Base-by-base conservation (phyloP, 441 rosid genomes). In the Adansonia grandidieri region DNA sequence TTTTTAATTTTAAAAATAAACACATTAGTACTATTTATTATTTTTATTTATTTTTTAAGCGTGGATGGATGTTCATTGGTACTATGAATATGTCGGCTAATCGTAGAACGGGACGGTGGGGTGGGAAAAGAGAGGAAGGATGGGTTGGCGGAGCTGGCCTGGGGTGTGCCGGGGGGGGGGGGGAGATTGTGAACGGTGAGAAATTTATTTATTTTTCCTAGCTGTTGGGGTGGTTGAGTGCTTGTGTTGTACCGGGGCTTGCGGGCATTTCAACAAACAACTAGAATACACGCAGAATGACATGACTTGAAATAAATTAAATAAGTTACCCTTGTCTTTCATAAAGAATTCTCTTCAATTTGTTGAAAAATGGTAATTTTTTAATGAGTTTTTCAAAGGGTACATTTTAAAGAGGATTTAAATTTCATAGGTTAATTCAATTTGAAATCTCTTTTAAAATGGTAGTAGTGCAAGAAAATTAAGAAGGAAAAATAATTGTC, bases 71-170 rank as follows among this genome's bases (percentile, higher is more conserved):
- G 2, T 58, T 77, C 75, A 45, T 77, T 69, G 75, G 50, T 69
- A 69, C 37, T 69, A 13, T 69, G 75, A 77, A 22, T 69, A 47
- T 69, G 80, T 77, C 70, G 80, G 74, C 75, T 58, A 50, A 69
- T 28, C 51, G 50, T 60, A 72, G 19, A 4, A 56, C 80, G 75
- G 80, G 70, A 69, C 69, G 66, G 75, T 48, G 74, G 65, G 44
- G 67, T 56, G 66, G 73, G 74, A 42, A 62, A 17, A n/a, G 78
- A 20, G 15, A 1, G 65, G 63, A 7, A n/a, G 3, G 11, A 9
- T 17, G 14, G 7, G 6, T 0, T 0, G 15, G 32, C 17, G 22
- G 20, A 9, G 19, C 10, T 58, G 22, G 17, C 57, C 15, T 13
- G 13, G 63, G 48, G 48, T 3, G 47, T 9, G 17, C 57, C 15